These are phyloP conservation scores for Penicillium nordicum DNA, from an alignment of 2,329 filamentous ascomycete genomes.

Conservation along the genomic window DNA sequence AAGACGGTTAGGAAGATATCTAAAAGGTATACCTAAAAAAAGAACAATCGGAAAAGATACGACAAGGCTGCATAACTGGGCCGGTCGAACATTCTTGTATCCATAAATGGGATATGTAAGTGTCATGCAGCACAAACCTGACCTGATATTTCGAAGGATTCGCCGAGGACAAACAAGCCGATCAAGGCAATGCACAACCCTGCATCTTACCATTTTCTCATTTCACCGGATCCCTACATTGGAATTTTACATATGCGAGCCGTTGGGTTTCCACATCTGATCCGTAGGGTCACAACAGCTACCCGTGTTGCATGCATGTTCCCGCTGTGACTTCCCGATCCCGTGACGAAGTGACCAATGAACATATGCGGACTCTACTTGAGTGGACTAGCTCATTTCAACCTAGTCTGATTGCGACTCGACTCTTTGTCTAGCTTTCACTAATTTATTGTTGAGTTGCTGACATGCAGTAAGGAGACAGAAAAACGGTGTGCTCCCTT, in stretches of 20 bases:
- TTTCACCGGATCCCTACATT: background rate
- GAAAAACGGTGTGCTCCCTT: background rate
- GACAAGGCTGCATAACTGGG: too few species aligned
- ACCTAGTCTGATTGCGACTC: background rate
- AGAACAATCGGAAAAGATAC: too few species aligned
- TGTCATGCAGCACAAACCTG: background rate
- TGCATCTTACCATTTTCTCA: background rate
- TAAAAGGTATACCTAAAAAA: too few species aligned
- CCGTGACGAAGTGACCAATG: slow-evolving; percentile 9
- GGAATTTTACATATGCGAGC: background rate
- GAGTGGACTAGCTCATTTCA: background rate
- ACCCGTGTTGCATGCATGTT: slow-evolving; percentile 8
- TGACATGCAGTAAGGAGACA: background rate
- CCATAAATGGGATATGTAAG: background rate
- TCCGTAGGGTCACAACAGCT: background rate
- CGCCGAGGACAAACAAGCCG: background rate
- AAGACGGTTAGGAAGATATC: too few species aligned
- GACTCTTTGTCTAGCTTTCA: background rate
- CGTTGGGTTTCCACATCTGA: background rate
- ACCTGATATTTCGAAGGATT: background rate
- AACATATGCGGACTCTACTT: background rate
- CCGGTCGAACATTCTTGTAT: too few species aligned
- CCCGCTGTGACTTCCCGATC: slow-evolving; percentile 11
- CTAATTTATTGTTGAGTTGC: background rate
- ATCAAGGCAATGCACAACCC: background rate